These are phyloP conservation scores for Spergularia marina DNA, from an alignment of 148 eudicot genomes.

Conservation along the genomic window DNA sequence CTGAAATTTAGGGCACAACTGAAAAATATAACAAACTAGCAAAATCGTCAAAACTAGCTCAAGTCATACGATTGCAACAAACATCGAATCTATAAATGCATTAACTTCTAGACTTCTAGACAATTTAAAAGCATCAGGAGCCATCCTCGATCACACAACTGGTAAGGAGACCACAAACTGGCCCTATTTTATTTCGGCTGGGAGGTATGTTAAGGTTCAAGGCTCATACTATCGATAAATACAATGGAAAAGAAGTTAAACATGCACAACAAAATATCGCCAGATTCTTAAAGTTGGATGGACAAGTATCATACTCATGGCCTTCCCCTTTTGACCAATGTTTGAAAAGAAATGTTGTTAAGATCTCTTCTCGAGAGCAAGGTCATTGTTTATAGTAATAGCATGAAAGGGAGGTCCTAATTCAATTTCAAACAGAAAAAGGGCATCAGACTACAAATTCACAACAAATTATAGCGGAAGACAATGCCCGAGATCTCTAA, in stretches of 20 bases:
- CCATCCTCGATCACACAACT: not conserved
- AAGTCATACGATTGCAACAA: not conserved
- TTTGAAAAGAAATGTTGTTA: not conserved
- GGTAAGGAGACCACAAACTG: not conserved
- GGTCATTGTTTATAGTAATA: not conserved
- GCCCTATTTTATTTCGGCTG: too few relatives aligned
- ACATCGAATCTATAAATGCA: not conserved
- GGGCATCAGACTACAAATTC: not conserved
- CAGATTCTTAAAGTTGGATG: not conserved
- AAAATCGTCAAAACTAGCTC: not conserved
- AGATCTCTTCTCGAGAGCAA: not conserved
- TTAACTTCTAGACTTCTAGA: not conserved
- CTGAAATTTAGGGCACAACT: constrained; percentile 21
- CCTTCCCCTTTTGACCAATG: not conserved
- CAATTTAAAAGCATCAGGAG: not conserved
- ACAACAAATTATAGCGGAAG: not conserved
- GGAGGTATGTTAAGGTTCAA: too few relatives aligned
- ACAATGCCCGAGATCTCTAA: not conserved
- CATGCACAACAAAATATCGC: not conserved
- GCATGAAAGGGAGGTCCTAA: not conserved
- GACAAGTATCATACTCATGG: not conserved
- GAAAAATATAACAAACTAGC: not conserved
- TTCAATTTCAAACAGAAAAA: not conserved
- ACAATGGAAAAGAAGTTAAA: not conserved
- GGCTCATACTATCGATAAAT: too few relatives aligned